phyloP scores from a whole-genome alignment of 2,329 filamentous ascomycete species.

The Aspergillus novoparasiticus region DNA sequence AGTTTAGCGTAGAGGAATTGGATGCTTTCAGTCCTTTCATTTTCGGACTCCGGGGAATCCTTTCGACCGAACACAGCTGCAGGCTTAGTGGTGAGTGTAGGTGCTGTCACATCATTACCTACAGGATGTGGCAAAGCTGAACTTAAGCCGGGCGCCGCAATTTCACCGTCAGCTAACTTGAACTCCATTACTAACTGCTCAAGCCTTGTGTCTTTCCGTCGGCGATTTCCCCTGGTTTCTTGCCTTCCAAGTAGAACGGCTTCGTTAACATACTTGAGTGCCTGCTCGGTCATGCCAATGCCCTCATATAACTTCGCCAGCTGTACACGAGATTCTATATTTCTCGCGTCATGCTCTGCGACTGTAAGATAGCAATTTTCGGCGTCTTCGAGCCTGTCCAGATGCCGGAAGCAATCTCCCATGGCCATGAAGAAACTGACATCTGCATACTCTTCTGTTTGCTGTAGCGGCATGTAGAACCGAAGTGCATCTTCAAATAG shows the following conservation, averaged over 20 bases:
- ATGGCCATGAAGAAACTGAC: constrained; percentile 54
- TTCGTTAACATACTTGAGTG: constrained; percentile 75
- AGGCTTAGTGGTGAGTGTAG: constrained; percentile 20
- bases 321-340: constrained; percentile 75
- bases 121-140: constrained; percentile 23
- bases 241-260: constrained; percentile 65
- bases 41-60: constrained; percentile 33
- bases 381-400: constrained; percentile 67
- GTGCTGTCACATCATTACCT: constrained; percentile 11
- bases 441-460: constrained; percentile 51
- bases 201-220: constrained; percentile 40
- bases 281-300: constrained; percentile 71
- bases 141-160: constrained; percentile 17
- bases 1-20: constrained; percentile 49
- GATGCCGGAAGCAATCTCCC: constrained; percentile 66
- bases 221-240: constrained; percentile 35
- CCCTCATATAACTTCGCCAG: constrained; percentile 84
- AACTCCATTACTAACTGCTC: constrained; percentile 46
- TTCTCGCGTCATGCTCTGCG: constrained; percentile 69
- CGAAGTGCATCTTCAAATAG: constrained; percentile 58
- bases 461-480: constrained; percentile 58
- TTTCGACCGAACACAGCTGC: constrained; percentile 20
- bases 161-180: constrained; percentile 26
- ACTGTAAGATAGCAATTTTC: constrained; percentile 77
- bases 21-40: constrained; percentile 44